Evolutionary conservation across 2,329 filamentous ascomycete genomes (phyloP).

Genomic region (Scedosporium aurantiacum): DNA sequence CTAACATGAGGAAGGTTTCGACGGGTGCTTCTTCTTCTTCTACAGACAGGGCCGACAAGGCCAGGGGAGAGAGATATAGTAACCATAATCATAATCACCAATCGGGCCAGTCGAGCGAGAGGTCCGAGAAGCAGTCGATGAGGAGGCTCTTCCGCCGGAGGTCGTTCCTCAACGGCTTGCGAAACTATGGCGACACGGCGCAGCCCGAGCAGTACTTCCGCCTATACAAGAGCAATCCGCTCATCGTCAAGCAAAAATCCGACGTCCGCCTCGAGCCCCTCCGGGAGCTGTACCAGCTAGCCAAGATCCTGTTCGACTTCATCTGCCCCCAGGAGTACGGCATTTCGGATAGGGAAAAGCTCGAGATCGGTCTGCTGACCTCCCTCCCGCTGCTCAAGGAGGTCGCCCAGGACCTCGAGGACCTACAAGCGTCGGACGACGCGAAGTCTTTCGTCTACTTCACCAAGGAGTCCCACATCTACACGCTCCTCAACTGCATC

Average conservation of each 20-base stretch:
- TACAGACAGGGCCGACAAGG: neutral
- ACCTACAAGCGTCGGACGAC: conserved; percentile 88
- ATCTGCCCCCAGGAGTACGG: conserved; percentile 98
- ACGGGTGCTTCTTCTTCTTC: neutral
- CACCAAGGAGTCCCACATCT: conserved; percentile 98
- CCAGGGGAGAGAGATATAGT: conserved; percentile 4
- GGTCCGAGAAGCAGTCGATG: conserved; percentile 14
- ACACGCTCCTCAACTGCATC: conserved; percentile 95
- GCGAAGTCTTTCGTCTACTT: conserved; percentile 98
- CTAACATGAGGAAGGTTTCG: conserved; percentile 15
- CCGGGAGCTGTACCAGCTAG: conserved; percentile 83
- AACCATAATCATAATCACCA: conserved; percentile 17
- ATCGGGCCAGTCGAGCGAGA: neutral
- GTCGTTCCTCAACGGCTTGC: conserved; percentile 45
- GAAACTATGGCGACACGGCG: conserved; percentile 41
- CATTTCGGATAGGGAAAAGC: conserved; percentile 87
- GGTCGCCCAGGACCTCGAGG: conserved; percentile 92
- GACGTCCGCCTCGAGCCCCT: conserved; percentile 81
- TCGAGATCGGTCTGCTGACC: conserved; percentile 94
- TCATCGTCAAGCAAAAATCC: conserved; percentile 60
- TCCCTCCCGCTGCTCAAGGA: conserved; percentile 89
- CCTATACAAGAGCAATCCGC: conserved; percentile 66
- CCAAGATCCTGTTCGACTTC: conserved; percentile 94
- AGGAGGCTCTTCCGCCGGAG: conserved; percentile 48
- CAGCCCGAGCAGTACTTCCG: conserved; percentile 73